Evolutionary conservation across 148 eudicot genomes (phyloP), one percentile per base, ranked within the genome.

Genomic region (Rhododendron ferrugineum): DNA sequence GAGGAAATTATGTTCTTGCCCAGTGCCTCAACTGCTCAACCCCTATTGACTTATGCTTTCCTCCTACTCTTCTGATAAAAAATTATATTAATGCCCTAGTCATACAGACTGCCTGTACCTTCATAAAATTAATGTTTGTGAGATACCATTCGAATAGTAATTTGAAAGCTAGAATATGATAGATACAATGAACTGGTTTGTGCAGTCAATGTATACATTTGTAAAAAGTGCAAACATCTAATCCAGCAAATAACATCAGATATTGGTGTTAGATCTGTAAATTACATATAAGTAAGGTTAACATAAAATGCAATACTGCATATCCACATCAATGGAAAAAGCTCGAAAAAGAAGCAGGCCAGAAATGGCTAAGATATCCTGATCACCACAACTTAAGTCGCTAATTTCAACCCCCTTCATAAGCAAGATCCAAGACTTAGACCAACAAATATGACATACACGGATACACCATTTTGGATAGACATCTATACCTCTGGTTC

Each of bases 401-500:
- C 70, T n/a, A 62, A 62, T 54, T 64, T 26, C 36, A 28, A 26
- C 15, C 16, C 15, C 34, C 73, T 28, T 66, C 11, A 26, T 11
- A 68, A 68, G 36, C 34, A 7, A 64, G 70, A 2, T 30, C 74
- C 36, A 68, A 68, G 74, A 40, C 42, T 40, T 40, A 40, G 42
- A 30, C 37, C 36, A 70, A 70, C 20, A 70, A 14, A 13, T 14
- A 70, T 30, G 6, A 70, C 75, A 30, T 70, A 30, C 75, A 13
- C 15, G 20, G 13, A 30, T 70, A 30, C 75, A 13, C 15, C 20
- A 3, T 70, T 30, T 32, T 13, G 75, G n/a, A 11, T 18, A 13
- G 68, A 70, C 18, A 70, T 70, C 40, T 32, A 4, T 88, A 94
- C 98, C 98, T 90, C 98, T 86, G 36, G 89, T 87, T 80, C 96